These are phyloP conservation scores for Leishmania major DNA, from an alignment of 208 protist genomes.

Conservation along the genomic window DNA sequence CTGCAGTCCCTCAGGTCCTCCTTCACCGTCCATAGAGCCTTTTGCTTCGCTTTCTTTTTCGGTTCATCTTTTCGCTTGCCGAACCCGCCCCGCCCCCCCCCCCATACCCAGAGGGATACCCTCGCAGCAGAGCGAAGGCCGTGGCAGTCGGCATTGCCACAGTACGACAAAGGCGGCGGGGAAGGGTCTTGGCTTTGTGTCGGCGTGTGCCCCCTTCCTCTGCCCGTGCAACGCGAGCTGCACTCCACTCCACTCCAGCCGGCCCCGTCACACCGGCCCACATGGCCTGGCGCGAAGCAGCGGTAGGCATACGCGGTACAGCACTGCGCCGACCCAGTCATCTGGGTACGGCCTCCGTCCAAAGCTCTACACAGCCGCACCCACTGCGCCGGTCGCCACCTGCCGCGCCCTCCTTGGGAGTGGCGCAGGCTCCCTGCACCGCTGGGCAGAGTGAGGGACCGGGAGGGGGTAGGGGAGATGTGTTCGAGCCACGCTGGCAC, in stretches of 20 bases:
- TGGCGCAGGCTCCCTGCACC: not conserved
- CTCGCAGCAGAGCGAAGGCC: no score
- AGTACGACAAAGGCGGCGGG: no score
- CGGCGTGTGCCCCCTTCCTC: no score
- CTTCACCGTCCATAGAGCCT: not conserved
- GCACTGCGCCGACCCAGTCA: not conserved
- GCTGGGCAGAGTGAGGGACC: not conserved
- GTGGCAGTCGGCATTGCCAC: no score
- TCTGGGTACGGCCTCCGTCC: no score
- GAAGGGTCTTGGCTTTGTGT: no score
- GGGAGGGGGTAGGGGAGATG: not conserved
- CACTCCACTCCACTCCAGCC: no score
- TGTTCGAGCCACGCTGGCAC: not conserved
- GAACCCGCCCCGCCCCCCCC: no score
- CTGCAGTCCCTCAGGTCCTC: not conserved
- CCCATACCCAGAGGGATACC: no score
- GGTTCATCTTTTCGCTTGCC: no score
- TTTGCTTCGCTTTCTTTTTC: not conserved
- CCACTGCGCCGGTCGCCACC: no score
- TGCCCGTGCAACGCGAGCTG: not conserved
- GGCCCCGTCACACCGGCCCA: not conserved
- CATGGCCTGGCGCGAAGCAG: not conserved
- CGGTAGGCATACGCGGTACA: not conserved
- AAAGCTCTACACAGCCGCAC: not conserved
- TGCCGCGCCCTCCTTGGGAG: no score